These are phyloP conservation scores for Musa beccarii DNA, from an alignment of 176 grass and related monocot genomes.

Conservation along the genomic window DNA sequence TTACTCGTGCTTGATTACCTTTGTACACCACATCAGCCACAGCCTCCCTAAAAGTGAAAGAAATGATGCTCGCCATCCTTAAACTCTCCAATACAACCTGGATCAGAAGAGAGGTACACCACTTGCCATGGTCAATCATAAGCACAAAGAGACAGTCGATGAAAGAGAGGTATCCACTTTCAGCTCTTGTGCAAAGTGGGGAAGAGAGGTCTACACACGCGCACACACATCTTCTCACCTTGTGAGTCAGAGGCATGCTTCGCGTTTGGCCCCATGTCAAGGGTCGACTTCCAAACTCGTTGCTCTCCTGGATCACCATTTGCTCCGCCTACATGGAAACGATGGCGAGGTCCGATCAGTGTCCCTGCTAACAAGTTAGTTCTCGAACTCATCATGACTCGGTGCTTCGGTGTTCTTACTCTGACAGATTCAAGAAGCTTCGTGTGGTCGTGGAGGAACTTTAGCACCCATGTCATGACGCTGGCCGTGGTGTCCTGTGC, in stretches of 20 bases:
- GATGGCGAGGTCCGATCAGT: background rate
- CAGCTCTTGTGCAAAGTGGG: background rate
- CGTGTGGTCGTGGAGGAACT: conserved; percentile 72
- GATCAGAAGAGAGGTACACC: background rate
- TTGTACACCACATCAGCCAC: conserved; percentile 96
- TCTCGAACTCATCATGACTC: too few relatives aligned
- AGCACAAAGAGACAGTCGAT: background rate
- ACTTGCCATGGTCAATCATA: too few relatives aligned
- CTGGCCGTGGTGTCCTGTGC: conserved; percentile 98
- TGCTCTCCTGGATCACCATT: conserved; percentile 43
- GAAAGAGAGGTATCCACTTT: background rate
- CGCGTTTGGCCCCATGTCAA: conserved; percentile 73
- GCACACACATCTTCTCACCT: conserved; percentile 26
- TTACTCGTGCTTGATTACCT: conserved; percentile 32
- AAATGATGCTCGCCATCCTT: conserved; percentile 94
- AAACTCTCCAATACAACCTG: conserved; percentile 96
- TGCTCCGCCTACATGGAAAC: conserved; percentile 45
- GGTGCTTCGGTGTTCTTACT: conserved; percentile 13
- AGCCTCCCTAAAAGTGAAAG: conserved; percentile 93
- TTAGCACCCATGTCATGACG: conserved; percentile 83
- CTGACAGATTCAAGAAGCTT: conserved; percentile 49
- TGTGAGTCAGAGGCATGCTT: conserved; percentile 65
- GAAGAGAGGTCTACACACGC: too few relatives aligned
- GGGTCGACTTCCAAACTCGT: conserved; percentile 44
- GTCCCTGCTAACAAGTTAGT: background rate